Conservation (phyloP, 2,329 filamentous ascomycete species). For the Plenodomus tracheiphilus region DNA sequence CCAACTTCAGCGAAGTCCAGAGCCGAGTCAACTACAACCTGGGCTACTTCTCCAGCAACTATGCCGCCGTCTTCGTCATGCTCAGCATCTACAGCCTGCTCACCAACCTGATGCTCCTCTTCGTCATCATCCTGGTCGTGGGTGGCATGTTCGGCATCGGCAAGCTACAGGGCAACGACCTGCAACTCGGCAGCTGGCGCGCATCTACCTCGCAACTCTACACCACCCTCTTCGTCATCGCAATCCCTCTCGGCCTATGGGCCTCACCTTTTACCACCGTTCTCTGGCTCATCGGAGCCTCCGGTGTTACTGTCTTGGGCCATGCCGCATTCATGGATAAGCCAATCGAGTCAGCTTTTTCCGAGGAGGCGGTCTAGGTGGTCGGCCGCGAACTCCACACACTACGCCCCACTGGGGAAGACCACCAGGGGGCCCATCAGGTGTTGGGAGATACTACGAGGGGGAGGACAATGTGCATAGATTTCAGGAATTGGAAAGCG, state of each 20-base stretch:
- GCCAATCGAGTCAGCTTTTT: conserved; percentile 99
- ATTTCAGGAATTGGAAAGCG: conserved; percentile 69
- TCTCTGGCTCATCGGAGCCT: conserved; percentile 95
- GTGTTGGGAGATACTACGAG: conserved; percentile 54
- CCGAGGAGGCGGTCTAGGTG: conserved; percentile 99
- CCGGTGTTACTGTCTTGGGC: conserved; percentile 89
- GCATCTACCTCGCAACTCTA: conserved; percentile 93
- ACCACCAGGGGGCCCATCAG: conserved; percentile 79
- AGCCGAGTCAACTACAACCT: conserved; percentile 96
- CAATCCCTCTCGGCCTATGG: conserved; percentile 81
- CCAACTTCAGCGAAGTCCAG: conserved; percentile 87
- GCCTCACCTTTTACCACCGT: conserved; percentile 82
- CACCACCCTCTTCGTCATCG: conserved; percentile 80
- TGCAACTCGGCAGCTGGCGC: conserved; percentile 80
- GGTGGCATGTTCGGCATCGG: conserved; percentile 90
- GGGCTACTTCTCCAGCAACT: conserved; percentile 97
- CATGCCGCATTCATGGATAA: conserved; percentile 97
- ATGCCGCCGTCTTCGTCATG: conserved; percentile 90
- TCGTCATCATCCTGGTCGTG: conserved; percentile 87
- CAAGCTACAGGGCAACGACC: conserved; percentile 83
- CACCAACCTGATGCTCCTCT: conserved; percentile 82
- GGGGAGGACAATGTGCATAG: conserved; percentile 52
- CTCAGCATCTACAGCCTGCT: conserved; percentile 93
- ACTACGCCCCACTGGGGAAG: conserved; percentile 96
- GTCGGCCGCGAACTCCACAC: conserved; percentile 99